Evolutionary conservation across 306 rosid genomes (phyloP), one percentile per base, ranked within the genome.

Genomic region (Morella rubra): DNA sequence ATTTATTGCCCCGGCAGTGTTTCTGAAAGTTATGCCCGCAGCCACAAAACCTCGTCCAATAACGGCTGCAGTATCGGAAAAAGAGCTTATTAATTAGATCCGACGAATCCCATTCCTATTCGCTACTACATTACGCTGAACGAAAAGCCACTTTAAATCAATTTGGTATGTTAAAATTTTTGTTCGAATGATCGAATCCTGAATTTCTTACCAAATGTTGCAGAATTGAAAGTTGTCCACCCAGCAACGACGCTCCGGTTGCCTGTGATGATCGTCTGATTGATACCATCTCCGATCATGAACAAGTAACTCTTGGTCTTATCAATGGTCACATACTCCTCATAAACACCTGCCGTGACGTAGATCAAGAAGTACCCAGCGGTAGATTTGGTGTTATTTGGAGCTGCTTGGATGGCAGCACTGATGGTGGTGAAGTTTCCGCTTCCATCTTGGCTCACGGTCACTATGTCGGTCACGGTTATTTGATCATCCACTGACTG

Each of bases 1-100:
- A 24, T 66, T 66, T 5, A 66, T 41, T n/a, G 71, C 71, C 8
- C 71, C 71, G 20, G 71, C 71, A 4, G 71, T 66, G 71, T 66
- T 66, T 9, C 71, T 49, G 9, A 66, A 66, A 42, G 71, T 66
- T 44, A 66, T 42, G 50, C 9, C 71, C 15, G 13, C 27, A 15
- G 32, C 71, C 27, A 66, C 71, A n/a, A 66, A 66, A n/a, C 71
- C 71, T 66, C 7, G 24, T 41, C 16, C 71, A 16, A 42, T 27
- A 24, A 42, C 71, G 9, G 71, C 71, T 66, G 71, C 47, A 42
- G 42, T 42, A 13, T 42, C 5, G 24, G 8, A 44, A 8, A 11
- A 32, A 32, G 37, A 32, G 37, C 37, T 32, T 32, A 32, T 32
- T 32, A 32, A 32, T 32, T 32, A 32, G 37, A 32, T 32, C 37